A percentile compares a stretch with the other conserved stretches of the same genome.
These are phyloP conservation scores for Penicillium subrubescens DNA, from an alignment of 495 filamentous ascomycete species.

Conservation along the genomic window DNA sequence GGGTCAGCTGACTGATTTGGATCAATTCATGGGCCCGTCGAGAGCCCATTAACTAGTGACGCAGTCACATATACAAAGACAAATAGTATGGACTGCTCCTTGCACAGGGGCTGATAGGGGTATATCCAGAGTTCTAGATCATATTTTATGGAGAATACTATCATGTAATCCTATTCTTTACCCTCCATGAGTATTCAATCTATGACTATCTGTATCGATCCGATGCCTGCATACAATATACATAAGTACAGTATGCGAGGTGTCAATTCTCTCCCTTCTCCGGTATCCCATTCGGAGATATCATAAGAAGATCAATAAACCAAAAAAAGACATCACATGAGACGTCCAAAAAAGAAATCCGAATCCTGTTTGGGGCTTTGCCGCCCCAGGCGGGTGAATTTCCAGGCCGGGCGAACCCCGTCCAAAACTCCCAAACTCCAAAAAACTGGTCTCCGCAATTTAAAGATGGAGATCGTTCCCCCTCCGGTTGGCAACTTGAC, in stretches of 20 bases:
- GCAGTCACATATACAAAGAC: neutral
- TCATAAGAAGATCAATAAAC: neutral
- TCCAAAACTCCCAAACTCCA: neutral
- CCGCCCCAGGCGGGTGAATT: conserved; percentile 24
- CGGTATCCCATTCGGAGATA: neutral
- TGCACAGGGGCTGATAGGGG: neutral
- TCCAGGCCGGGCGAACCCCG: conserved; percentile 19
- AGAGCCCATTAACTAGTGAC: neutral
- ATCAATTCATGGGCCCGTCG: neutral
- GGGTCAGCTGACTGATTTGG: conserved; percentile 15
- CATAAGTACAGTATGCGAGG: neutral
- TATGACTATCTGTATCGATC: neutral
- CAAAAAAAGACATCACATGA: neutral
- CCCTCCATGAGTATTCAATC: no score
- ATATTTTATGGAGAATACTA: neutral
- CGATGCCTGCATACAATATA: neutral
- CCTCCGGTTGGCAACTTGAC: neutral
- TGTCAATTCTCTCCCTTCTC: neutral
- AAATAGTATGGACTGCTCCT: neutral
- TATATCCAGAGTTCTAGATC: neutral
- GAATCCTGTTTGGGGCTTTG: conserved; percentile 8
- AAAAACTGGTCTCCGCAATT: conserved; percentile 31
- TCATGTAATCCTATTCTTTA: no score
- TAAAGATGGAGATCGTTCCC: conserved; percentile 24
- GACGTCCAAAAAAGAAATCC: neutral